Conservation (phyloP, 306 rosid genomes). For the Quercus mongolica region DNA sequence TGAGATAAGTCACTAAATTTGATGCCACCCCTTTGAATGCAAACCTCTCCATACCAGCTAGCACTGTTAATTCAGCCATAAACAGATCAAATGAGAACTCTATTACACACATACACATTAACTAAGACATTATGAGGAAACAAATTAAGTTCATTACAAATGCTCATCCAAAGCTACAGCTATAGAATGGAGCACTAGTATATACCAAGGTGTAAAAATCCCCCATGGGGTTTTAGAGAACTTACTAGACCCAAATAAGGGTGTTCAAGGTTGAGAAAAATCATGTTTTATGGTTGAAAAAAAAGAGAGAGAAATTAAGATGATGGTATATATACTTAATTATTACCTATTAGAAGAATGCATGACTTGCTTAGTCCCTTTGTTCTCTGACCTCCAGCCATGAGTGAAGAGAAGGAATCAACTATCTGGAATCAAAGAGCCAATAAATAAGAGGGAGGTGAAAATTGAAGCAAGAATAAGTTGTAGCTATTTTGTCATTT, state of each 20-base stretch:
- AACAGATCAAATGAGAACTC: background rate
- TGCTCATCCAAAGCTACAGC: background rate
- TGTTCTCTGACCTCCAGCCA: slow-evolving; percentile 43
- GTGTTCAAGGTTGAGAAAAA: background rate
- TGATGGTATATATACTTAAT: background rate
- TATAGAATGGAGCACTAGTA: too few relatives aligned
- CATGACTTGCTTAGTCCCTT: slow-evolving; percentile 61
- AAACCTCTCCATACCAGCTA: slow-evolving; percentile 92
- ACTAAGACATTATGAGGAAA: background rate
- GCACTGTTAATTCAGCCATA: slow-evolving; percentile 23
- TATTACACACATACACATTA: background rate
- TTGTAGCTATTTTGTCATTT: slow-evolving; percentile 9
- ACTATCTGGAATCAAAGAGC: slow-evolving; percentile 1
- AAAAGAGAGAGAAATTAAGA: background rate
- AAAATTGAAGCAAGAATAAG: slow-evolving; percentile 6
- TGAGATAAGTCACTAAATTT: slow-evolving; percentile 74
- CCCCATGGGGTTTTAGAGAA: background rate
- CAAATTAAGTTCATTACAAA: background rate
- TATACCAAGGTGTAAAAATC: too few relatives aligned
- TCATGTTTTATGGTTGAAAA: background rate
- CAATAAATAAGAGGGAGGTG: slow-evolving; percentile 9
- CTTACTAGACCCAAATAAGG: background rate
- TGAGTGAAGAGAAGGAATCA: slow-evolving; percentile 14
- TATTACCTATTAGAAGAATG: slow-evolving; percentile 82
- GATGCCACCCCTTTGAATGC: slow-evolving; percentile 92